Evolutionary conservation across 2,329 filamentous ascomycete genomes (phyloP), one percentile per base, ranked within the genome.

Genomic region (Claviceps africana): DNA sequence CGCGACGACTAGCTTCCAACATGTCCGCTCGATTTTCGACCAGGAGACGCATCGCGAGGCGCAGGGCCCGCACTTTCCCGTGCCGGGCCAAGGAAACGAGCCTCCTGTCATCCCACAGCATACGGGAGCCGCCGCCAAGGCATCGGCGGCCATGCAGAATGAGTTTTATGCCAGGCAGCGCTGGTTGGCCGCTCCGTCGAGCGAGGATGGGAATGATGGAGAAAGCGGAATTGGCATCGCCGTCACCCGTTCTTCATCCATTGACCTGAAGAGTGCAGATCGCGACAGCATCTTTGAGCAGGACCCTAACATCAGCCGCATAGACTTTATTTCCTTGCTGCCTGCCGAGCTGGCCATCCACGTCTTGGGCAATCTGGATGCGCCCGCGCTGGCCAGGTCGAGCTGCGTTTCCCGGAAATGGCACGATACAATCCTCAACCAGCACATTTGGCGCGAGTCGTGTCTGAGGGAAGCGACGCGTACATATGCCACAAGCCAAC

Each of bases 191-290:
- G 64, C 67, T 4, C 58, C 62, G 21, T 59, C 61, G 1, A 64
- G 62, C 33, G 74, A 78, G 2, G 74, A 76, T 19, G 68, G 67
- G 47, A 78, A 75, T 56, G 79, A 84, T 57, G 70, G 74, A 28
- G 80, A 84, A 65, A 83, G 81, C 58, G 80, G 80, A 21, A 82
- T 84, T 50, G 79, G 79, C 33, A 83, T 84, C 48, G 70, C 73
- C 1, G 65, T 82, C 2, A 74, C 74, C 1, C 64, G 71, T 19
- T 65, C 70, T n/a, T 65, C 70, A 19, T 69, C 69, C 3, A 56
- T 64, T 1, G 68, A 69, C 28, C 63, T 64, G 4, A 68, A 71
- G 17, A 61, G 66, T 1, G 62, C 61, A 22, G 65, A 70, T 13
- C 59, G 58, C 5, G 63, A 62, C n/a, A 56, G 60, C 22, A 55